These are phyloP conservation scores for Jatropha multifida DNA, from an alignment of 441 rosid species.

Conservation along the genomic window DNA sequence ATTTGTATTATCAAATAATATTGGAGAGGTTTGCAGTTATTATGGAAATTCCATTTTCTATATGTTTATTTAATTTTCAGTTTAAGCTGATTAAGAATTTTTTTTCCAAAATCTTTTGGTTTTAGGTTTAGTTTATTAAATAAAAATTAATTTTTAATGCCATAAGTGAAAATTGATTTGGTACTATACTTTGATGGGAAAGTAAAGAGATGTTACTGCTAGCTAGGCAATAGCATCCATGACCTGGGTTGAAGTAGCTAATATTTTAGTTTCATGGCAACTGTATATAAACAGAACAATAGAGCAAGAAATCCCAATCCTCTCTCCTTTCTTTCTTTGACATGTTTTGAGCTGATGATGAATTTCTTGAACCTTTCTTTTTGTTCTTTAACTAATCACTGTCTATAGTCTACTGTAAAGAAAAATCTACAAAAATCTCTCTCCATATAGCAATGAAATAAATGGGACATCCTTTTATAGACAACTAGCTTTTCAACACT, in stretches of 20 bases:
- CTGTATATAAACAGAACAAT: not conserved
- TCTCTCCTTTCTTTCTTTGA: not conserved
- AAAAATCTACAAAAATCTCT: slow-evolving; percentile 13
- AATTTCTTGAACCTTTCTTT: slow-evolving; percentile 2
- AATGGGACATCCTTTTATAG: slow-evolving; percentile 8
- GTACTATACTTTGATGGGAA: not conserved
- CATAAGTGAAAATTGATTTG: too few species aligned
- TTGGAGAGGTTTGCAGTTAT: too few species aligned
- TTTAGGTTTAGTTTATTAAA: too few species aligned
- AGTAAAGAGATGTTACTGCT: not conserved
- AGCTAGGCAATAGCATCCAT: not conserved
- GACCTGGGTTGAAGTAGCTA: not conserved
- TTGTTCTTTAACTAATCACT: not conserved
- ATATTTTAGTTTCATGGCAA: not conserved
- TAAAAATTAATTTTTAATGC: too few species aligned
- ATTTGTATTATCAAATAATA: too few species aligned
- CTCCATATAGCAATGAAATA: slow-evolving; percentile 22
- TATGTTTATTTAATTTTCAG: too few species aligned
- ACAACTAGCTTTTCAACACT: not conserved
- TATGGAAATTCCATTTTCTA: too few species aligned
- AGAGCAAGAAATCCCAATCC: not conserved
- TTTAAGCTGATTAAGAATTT: too few species aligned
- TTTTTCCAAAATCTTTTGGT: too few species aligned
- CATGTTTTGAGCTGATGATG: not conserved
- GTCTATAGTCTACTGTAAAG: not conserved